phyloP scores from a whole-genome alignment of 2,329 filamentous ascomycete species.

The Fusarium zealandicum region DNA sequence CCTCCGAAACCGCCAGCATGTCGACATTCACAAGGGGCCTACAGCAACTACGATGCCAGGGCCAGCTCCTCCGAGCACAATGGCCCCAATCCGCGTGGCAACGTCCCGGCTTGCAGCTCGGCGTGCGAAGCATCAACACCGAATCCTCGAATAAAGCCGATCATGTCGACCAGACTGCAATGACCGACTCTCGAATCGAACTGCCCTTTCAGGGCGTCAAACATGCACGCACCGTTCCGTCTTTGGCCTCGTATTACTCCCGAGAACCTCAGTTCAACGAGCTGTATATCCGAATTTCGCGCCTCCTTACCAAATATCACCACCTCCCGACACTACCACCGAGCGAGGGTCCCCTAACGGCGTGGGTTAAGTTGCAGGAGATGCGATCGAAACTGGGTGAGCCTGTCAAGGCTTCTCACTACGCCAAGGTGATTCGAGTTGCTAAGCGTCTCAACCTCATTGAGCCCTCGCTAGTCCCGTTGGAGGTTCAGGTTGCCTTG shows the following conservation, averaged over 20 bases:
- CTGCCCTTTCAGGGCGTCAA: conserved; percentile 45
- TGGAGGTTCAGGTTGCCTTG: conserved; percentile 71
- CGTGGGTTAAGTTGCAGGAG: conserved; percentile 81
- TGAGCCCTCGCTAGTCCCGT: conserved; percentile 76
- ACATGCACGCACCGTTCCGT: conserved; percentile 78
- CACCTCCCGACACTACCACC: conserved; percentile 73
- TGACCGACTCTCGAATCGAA: conserved; percentile 35
- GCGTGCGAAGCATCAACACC: conserved; percentile 41
- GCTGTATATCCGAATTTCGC: conserved; percentile 75
- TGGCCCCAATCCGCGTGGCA: conserved; percentile 40
- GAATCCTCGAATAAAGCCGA: conserved; percentile 25
- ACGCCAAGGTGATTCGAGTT: conserved; percentile 76
- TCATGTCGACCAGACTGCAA: conserved; percentile 21
- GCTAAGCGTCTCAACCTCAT: conserved; percentile 86
- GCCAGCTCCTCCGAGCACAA: conserved; percentile 43
- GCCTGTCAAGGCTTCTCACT: conserved; percentile 77
- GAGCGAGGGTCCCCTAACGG: conserved; percentile 72
- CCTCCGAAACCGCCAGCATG: conserved; percentile 44
- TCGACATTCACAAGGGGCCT: conserved; percentile 46
- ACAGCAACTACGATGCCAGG: conserved; percentile 48
- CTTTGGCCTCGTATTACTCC: conserved; percentile 94
- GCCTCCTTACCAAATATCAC: conserved; percentile 74
- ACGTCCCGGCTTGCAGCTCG: conserved; percentile 36
- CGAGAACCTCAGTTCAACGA: conserved; percentile 87
- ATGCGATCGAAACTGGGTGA: conserved; percentile 78